Evolutionary conservation across 805 yeast genomes (phyloP).

Genomic region (Kuraishia borneana): DNA sequence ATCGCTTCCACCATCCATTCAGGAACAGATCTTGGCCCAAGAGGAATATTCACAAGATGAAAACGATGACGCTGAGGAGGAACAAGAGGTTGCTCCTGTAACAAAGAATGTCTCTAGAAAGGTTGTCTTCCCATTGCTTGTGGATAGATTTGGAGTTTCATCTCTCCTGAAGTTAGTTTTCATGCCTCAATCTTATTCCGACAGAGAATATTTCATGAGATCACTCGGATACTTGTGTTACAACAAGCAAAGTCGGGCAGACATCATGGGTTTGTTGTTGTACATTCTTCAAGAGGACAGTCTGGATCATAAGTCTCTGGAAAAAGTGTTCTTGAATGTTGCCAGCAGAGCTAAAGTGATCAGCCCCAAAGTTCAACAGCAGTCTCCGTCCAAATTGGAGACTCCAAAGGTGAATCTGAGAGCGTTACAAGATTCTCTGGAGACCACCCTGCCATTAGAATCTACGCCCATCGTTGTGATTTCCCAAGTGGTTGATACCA

Average conservation of each 20-base stretch:
- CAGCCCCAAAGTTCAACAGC: slow-evolving; percentile 7
- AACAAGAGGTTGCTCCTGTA: not conserved
- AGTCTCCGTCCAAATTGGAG: slow-evolving; percentile 3
- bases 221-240: slow-evolving; percentile 57
- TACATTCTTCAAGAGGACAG: slow-evolving; percentile 72
- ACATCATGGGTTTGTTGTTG: slow-evolving; percentile 56
- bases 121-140: slow-evolving; percentile 48
- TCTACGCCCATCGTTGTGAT: slow-evolving; percentile 64
- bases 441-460: slow-evolving; percentile 35
- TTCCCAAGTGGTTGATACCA: slow-evolving; percentile 64
- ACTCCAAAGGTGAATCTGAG: slow-evolving; percentile 6
- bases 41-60: slow-evolving; percentile 16
- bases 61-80: slow-evolving; percentile 13
- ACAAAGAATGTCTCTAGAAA: slow-evolving; percentile 4
- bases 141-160: slow-evolving; percentile 69
- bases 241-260: slow-evolving; percentile 70
- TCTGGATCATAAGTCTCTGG: slow-evolving; percentile 45
- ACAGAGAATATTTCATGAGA: slow-evolving; percentile 53
- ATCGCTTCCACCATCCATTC: slow-evolving; percentile 59
- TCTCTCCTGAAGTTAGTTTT: slow-evolving; percentile 61
- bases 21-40: slow-evolving; percentile 52
- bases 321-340: slow-evolving; percentile 47
- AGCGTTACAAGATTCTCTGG: not conserved
- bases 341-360: slow-evolving; percentile 32
- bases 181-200: slow-evolving; percentile 55